Base-by-base conservation (phyloP, 768 basidiomycete genomes). In the Mycena galericulata region DNA sequence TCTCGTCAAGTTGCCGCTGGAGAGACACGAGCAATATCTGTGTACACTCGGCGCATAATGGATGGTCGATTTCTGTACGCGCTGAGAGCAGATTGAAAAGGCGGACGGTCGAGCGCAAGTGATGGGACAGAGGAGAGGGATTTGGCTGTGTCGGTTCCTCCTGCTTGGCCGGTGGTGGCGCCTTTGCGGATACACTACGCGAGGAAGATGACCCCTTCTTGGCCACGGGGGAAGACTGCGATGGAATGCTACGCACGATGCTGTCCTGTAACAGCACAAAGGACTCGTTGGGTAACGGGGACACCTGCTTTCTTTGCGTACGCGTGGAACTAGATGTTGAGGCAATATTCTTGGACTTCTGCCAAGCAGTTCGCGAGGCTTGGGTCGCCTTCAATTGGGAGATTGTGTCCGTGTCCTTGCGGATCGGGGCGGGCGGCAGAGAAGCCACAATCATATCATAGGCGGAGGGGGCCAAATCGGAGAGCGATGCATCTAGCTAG, bases 21-120 rank as follows among this genome's bases (percentile, higher is more conserved):
- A 99, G 87, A 27, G 88, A 89, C 1, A 84, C 84, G 32, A 97
- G 87, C 36, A 99, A 80, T 53, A 92, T 86, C 74, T 93, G 91
- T 4, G 96, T 95, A 79, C 98, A 99, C 75, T 99, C 97, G 0
- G 92, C 89, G 78, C 98, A 99, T 10, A 99, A 85, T 7, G 98
- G 98, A 76, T 98, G 96, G 77, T 96, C 95, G 47, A 97, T 88
- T 34, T 92, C 92, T 58, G 92, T 90, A 46, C 90, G 85, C 62
- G 90, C 87, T 15, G 93, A 93, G 47, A 95, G 84, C 32, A 94
- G 78, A 76, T 92, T 92, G 77, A 94, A 91, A 41, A 96, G 84
- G 22, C 89, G 89, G 67, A 87, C 85, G 51, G 92, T 90, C 38
- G 92, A 93, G 63, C 90, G 89, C 65, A 95, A 82, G 74, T 92